Base-by-base conservation (phyloP, 208 protist species). In the Leishmania arabica region DNA sequence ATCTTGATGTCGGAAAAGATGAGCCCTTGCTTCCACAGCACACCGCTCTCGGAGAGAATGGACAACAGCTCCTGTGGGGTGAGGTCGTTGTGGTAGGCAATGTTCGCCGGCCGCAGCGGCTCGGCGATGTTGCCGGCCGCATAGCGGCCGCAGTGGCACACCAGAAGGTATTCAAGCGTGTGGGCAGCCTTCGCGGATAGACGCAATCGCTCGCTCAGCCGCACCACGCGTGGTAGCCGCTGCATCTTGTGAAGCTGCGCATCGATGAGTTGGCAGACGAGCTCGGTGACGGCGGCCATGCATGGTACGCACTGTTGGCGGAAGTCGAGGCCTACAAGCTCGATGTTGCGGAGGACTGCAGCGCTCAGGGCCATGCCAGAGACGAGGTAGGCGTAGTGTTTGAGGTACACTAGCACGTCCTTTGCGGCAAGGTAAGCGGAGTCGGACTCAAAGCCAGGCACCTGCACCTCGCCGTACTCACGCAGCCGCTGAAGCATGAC, bases 1-100 rank as follows among this genome's bases (percentile, higher is more conserved):
- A 84, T 77, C 80, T 91, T 90, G 15, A 88, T 79, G 74, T 96
- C 89, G 0, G 86, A 90, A 15, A 83, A 78, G 58, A 96, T 54
- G 21, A 98, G 84, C 17, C 95, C 94, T 69, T 98, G 94, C 83
- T 96, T 95, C 75, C 97, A 91, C 79, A 97, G 93, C 49, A 83
- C 75, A 7, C 95, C 91, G 71, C 93, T 88, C 51, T 95, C 91
- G 3, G 84, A 88, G 47, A 97, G 77, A 58, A 97, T 97, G 42
- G 88, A 86, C 34, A 95, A 81, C 54, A 96, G 82, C 86, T 97
- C 90, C 72, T 93, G 79, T 58, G 92, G 88, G 58, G 79, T 94
- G 53, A 98, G 74, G 15, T 86, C 76, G 79, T 86, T 91, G 65
- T 91, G 84, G 56, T 84, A 81, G 0, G 95, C 93, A 24, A 98